Percentiles rank a stretch among this genome's conserved stretches.
phyloP scores from a whole-genome alignment of 2,329 filamentous ascomycete genomes.

The Neobulgaria alba region DNA sequence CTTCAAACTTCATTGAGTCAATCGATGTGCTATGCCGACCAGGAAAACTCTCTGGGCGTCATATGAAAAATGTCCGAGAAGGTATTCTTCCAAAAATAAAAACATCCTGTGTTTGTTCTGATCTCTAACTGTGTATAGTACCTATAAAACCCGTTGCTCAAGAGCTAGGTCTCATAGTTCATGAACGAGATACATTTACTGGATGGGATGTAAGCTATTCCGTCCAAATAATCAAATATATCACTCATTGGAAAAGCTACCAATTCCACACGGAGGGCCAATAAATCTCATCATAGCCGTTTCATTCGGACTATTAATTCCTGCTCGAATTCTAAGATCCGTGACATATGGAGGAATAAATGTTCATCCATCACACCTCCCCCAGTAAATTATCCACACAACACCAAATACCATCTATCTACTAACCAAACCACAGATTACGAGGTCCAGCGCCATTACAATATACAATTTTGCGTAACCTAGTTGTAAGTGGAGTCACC shows the following conservation, averaged over 20 bases:
- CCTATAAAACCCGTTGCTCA: conserved; percentile 62
- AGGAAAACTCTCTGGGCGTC: conserved; percentile 69
- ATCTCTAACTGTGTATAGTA: conserved; percentile 44
- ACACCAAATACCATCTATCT: conserved; percentile 1
- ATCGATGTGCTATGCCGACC: conserved; percentile 82
- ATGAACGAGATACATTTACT: conserved; percentile 74
- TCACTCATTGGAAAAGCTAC: conserved; percentile 37
- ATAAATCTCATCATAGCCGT: conserved; percentile 83
- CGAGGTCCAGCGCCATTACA: conserved; percentile 82
- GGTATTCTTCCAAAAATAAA: conserved; percentile 15
- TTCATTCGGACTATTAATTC: conserved; percentile 88
- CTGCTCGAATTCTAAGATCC: conserved; percentile 58
- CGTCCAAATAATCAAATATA: neutral
- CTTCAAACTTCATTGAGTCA: conserved; percentile 53
- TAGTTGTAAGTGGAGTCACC: conserved; percentile 61
- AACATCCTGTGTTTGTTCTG: neutral
- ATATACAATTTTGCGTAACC: conserved; percentile 62
- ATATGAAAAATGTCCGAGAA: conserved; percentile 45
- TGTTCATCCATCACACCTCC: conserved; percentile 84
- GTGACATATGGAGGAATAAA: conserved; percentile 84
- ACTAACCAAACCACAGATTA: conserved; percentile 41
- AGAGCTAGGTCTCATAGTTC: conserved; percentile 55
- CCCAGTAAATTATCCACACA: conserved; percentile 50
- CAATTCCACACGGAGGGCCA: conserved; percentile 33
- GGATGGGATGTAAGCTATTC: conserved; percentile 58